Evolutionary conservation across 2,329 filamentous ascomycete genomes (phyloP), one percentile per base, ranked within the genome.

Genomic region (Nigrograna mackinnonii): DNA sequence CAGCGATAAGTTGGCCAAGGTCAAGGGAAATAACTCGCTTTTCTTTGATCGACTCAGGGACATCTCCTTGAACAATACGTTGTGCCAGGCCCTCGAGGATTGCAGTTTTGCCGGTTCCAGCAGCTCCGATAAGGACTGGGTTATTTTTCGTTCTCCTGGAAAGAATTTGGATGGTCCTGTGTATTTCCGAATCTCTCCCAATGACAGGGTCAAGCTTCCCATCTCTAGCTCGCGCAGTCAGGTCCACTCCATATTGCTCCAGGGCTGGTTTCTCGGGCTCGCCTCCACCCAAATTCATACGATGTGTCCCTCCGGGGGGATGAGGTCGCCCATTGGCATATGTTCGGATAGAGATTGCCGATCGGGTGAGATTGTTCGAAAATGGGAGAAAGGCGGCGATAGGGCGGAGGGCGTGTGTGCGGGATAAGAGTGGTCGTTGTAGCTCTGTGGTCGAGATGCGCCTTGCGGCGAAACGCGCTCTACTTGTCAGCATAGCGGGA

Each of bases 171-270:
- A 97, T 96, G 0, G 91, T 96, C 37, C 94, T 80, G 62, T 96
- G 89, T 39, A 97, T 96, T 66, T 96, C 94, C 4, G 82, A 77
- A 58, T 96, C 91, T 66, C 94, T 81, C 16, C 94, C 94, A 61
- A 99, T 97, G 12, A 97, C 92, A 0, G 94, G 94, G 62, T 99
- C 94, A 3, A 99, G 79, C 64, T 96, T 96, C 30, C 94, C 94
- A 36, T 87, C 86, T 65, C 81, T 88, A 16, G 94, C 94, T 58
- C 82, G 83, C 11, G 83, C 87, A 2, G 94, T 97, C 39, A 99
- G 76, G 65, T 99, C 92, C 47, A 96, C 78, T 44, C 94, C 94
- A 61, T 85, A 99, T 67, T 95, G 83, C 68, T 97, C 92, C 38
- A 97, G 73, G 1, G 94, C 91, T 2, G 91, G 78, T 70, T 96